Conservation (phyloP, 164 flowering plant genomes). For the Annona cherimola region DNA sequence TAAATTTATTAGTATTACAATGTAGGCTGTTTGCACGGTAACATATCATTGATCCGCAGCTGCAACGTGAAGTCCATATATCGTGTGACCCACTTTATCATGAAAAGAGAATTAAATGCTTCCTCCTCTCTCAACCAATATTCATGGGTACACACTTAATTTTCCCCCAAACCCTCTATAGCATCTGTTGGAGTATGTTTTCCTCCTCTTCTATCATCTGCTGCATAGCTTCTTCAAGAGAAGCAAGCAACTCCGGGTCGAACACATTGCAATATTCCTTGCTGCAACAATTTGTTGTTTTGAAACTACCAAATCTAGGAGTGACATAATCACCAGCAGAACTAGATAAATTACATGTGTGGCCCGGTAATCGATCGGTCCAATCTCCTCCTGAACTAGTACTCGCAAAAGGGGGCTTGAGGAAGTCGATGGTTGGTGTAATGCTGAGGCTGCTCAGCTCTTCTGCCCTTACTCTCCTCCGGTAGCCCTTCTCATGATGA, state of each 20-base stretch:
- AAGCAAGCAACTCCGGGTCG: conserved; percentile 32
- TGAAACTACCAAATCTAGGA: conserved; percentile 33
- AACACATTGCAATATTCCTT: conserved; percentile 13
- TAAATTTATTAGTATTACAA: too few species aligned
- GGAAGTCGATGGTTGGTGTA: conserved; percentile 25
- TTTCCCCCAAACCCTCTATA: conserved; percentile 11
- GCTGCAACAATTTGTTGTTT: conserved; percentile 9
- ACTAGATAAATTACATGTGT: too few species aligned
- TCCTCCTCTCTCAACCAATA: background rate
- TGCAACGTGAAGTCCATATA: too few species aligned
- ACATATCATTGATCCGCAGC: too few species aligned
- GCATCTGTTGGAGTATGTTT: conserved; percentile 13
- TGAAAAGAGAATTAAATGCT: background rate
- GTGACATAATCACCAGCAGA: conserved; percentile 25
- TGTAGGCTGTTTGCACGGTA: too few species aligned
- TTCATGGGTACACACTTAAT: too few species aligned
- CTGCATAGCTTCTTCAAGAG: conserved; percentile 35
- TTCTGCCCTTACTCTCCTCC: conserved; percentile 27
- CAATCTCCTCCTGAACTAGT: conserved; percentile 21
- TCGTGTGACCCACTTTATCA: too few species aligned
- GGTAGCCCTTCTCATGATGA: conserved; percentile 17
- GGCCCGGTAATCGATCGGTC: conserved; percentile 15
- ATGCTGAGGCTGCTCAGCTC: conserved; percentile 25
- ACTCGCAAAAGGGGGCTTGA: too few species aligned
- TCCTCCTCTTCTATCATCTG: conserved; percentile 34